Conservation (phyloP, 192 early-diverging fungal genomes). For the Lobosporangium transversale region DNA sequence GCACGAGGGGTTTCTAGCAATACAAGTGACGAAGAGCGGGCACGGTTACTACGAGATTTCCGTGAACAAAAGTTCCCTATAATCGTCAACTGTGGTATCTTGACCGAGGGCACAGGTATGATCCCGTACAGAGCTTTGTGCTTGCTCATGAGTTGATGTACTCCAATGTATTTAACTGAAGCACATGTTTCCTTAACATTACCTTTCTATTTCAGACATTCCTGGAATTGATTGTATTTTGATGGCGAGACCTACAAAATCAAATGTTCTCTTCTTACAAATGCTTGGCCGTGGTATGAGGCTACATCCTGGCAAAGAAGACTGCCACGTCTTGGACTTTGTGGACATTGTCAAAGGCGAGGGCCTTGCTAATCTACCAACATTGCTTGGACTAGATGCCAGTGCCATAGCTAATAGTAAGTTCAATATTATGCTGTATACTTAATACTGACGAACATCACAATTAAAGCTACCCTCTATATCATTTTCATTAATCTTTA, state of each 20-base stretch:
- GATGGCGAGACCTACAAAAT: conserved; percentile 86
- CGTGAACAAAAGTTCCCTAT: conserved; percentile 69
- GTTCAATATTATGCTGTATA: no score
- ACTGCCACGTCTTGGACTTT: conserved; percentile 90
- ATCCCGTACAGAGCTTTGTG: not conserved
- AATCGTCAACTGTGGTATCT: conserved; percentile 89
- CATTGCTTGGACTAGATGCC: conserved; percentile 82
- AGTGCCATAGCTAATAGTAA: conserved; percentile 60
- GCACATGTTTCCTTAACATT: no score
- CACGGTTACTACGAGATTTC: conserved; percentile 71
- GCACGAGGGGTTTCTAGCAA: conserved; percentile 65
- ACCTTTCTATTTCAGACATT: conserved; percentile 81
- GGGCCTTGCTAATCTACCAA: conserved; percentile 75
- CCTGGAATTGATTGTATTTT: conserved; percentile 90
- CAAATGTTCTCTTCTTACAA: conserved; percentile 89
- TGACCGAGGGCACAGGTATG: conserved; percentile 68
- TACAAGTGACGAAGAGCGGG: conserved; percentile 64
- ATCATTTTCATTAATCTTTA: no score
- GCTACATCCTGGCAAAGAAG: conserved; percentile 64
- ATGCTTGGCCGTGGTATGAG: conserved; percentile 97
- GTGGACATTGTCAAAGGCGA: conserved; percentile 73
- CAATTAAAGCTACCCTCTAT: no score
- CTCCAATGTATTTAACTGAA: no score
- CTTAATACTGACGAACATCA: no score
- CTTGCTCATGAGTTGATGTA: no score